A percentile compares a stretch with the other conserved stretches of the same genome.
phyloP scores from a whole-genome alignment of 1,284 basidiomycete genomes.

The Fistulinella cinereoalba region DNA sequence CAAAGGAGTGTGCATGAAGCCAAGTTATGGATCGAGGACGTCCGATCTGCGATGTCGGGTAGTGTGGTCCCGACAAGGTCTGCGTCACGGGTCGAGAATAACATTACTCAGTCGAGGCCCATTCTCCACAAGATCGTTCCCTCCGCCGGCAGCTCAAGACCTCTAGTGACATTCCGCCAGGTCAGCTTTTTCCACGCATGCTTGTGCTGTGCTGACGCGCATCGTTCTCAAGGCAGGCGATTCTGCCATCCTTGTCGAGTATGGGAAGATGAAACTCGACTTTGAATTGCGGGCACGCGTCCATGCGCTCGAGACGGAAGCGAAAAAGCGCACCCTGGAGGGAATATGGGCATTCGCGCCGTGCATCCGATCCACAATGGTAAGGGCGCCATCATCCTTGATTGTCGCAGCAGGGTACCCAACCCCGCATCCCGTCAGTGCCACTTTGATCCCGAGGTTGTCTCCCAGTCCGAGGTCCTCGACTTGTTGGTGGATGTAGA shows the following conservation, averaged over 20 bases:
- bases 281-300: conserved; percentile 51
- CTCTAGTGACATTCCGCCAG: conserved; percentile 45
- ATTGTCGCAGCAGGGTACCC: neutral
- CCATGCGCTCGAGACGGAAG: conserved; percentile 51
- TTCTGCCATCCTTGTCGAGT: conserved; percentile 57
- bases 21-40: conserved; percentile 33
- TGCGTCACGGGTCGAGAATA: neutral
- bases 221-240: conserved; percentile 49
- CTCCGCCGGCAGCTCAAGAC: conserved; percentile 13
- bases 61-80: neutral
- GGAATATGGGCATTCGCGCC: conserved; percentile 49
- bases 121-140: conserved; percentile 12
- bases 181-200: conserved; percentile 19
- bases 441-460: conserved; percentile 46
- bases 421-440: conserved; percentile 35
- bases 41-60: conserved; percentile 15
- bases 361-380: conserved; percentile 59
- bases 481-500: conserved; percentile 39
- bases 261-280: conserved; percentile 50
- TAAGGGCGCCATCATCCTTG: conserved; percentile 11
- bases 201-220: neutral
- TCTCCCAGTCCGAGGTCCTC: conserved; percentile 44
- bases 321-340: conserved; percentile 31
- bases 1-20: conserved; percentile 25
- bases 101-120: neutral